Evolutionary conservation across 129 eudicot genomes (phyloP).

Genomic region (Chrysanthemum lavandulifolium): DNA sequence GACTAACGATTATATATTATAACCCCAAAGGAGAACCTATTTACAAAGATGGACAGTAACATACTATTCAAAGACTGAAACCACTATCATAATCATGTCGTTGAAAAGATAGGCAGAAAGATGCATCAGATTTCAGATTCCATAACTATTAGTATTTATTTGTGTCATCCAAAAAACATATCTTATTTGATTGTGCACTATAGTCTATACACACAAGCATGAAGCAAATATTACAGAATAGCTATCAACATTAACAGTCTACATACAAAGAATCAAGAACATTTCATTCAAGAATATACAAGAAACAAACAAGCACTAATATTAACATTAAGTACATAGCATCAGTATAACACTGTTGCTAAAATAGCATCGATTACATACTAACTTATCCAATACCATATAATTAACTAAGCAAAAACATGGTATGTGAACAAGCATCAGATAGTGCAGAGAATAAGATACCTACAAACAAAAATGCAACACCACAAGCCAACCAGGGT

Average conservation of each 20-base stretch:
- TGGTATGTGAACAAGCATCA: slow-evolving; percentile 14
- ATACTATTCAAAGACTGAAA: not conserved
- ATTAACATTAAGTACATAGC: not conserved
- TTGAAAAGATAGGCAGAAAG: slow-evolving; percentile 1
- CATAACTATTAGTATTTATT: too few species aligned
- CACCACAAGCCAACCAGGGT: slow-evolving; percentile 84
- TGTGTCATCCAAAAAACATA: too few species aligned
- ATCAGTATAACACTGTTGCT: not conserved
- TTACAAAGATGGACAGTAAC: slow-evolving; percentile 1
- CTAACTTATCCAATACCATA: not conserved
- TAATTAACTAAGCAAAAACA: not conserved
- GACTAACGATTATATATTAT: slow-evolving; percentile 10
- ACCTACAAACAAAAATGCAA: slow-evolving; percentile 99
- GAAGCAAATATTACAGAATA: not conserved
- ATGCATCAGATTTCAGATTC: not conserved
- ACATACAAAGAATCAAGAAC: not conserved
- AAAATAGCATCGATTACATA: not conserved
- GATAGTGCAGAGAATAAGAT: slow-evolving; percentile 66
- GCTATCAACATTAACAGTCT: not conserved
- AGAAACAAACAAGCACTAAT: slow-evolving; percentile 7
- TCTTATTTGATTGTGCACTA: not conserved
- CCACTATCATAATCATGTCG: not conserved
- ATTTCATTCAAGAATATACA: slow-evolving; percentile 1
- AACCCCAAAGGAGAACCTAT: not conserved
- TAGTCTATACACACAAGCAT: slow-evolving; percentile 1